phyloP scores from a whole-genome alignment of 2,329 filamentous ascomycete species.

The Corynespora cassiicola region DNA sequence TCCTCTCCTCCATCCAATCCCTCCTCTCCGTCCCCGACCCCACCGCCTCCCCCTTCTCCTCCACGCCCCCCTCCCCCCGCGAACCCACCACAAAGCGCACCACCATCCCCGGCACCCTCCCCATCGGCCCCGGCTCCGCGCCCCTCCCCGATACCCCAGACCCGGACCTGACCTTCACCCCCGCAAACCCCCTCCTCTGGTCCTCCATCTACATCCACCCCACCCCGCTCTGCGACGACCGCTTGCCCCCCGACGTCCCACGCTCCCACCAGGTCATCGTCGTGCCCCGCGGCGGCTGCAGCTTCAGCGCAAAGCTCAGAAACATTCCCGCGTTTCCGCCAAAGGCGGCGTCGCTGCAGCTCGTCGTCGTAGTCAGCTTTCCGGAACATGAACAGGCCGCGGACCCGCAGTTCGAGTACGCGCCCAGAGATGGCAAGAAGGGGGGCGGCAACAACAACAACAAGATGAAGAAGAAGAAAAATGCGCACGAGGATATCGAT shows the following conservation, averaged over 20 bases:
- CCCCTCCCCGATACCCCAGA: constrained; percentile 68
- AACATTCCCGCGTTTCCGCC: constrained; percentile 83
- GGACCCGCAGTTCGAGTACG: constrained; percentile 23
- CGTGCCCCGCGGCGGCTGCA: constrained; percentile 81
- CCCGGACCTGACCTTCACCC: constrained; percentile 39
- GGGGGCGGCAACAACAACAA: constrained; percentile 1
- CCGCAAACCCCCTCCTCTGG: constrained; percentile 66
- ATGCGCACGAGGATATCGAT: neutral
- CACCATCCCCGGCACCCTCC: constrained; percentile 57
- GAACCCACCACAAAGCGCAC: constrained; percentile 25
- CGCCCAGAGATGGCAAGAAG: constrained; percentile 15
- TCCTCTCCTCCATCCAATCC: constrained; percentile 44
- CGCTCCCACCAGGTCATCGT: constrained; percentile 77
- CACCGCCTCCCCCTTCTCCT: constrained; percentile 13
- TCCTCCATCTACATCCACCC: constrained; percentile 71
- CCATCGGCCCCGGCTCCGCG: constrained; percentile 69
- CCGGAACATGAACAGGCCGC: constrained; percentile 54
- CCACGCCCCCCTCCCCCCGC: constrained; percentile 11
- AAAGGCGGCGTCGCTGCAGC: constrained; percentile 67
- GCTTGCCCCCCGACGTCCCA: constrained; percentile 59
- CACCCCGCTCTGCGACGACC: constrained; percentile 68
- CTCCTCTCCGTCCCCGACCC: constrained; percentile 35
- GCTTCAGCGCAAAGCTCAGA: constrained; percentile 80
- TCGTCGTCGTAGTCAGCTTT: constrained; percentile 79
- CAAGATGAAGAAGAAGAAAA: neutral